These are phyloP conservation scores for Metarhizium anisopliae DNA, from an alignment of 2,329 filamentous ascomycete genomes.

Conservation along the genomic window DNA sequence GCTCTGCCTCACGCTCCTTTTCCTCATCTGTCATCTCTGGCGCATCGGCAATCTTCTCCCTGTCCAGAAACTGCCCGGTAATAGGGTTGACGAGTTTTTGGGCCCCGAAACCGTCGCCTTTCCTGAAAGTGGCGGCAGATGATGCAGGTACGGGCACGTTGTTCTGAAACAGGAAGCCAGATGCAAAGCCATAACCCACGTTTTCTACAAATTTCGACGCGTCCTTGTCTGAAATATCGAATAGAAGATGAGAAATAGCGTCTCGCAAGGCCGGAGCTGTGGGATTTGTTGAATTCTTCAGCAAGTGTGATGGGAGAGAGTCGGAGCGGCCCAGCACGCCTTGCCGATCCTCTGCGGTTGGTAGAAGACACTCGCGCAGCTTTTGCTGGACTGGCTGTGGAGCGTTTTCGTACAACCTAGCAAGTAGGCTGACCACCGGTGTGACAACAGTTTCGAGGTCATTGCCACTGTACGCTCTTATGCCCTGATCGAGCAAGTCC, in stretches of 20 bases:
- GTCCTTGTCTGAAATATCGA: slow-evolving; percentile 77
- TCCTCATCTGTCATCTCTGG: slow-evolving; percentile 83
- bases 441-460: slow-evolving; percentile 66
- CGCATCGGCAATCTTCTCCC: slow-evolving; percentile 48
- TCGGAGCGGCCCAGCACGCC: slow-evolving; percentile 67
- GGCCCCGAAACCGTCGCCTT: slow-evolving; percentile 17
- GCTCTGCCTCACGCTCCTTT: slow-evolving; percentile 85
- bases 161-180: slow-evolving; percentile 79
- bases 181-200: slow-evolving; percentile 89
- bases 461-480: slow-evolving; percentile 51
- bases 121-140: slow-evolving; percentile 39
- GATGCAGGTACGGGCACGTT: slow-evolving; percentile 68
- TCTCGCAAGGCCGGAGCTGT: slow-evolving; percentile 63
- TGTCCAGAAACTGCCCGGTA: slow-evolving; percentile 72
- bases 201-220: slow-evolving; percentile 76
- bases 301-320: slow-evolving; percentile 65
- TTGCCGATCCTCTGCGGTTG: slow-evolving; percentile 66
- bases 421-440: slow-evolving; percentile 66
- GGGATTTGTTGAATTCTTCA: slow-evolving; percentile 69
- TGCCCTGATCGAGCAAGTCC: slow-evolving; percentile 58
- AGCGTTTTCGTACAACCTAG: slow-evolving; percentile 61
- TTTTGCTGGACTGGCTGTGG: slow-evolving; percentile 49
- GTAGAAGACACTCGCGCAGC: slow-evolving; percentile 63
- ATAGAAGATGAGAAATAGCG: slow-evolving; percentile 70
- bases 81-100: slow-evolving; percentile 63